Base-by-base conservation (phyloP, 2,329 filamentous ascomycete genomes). In the Sporothrix protearum region DNA sequence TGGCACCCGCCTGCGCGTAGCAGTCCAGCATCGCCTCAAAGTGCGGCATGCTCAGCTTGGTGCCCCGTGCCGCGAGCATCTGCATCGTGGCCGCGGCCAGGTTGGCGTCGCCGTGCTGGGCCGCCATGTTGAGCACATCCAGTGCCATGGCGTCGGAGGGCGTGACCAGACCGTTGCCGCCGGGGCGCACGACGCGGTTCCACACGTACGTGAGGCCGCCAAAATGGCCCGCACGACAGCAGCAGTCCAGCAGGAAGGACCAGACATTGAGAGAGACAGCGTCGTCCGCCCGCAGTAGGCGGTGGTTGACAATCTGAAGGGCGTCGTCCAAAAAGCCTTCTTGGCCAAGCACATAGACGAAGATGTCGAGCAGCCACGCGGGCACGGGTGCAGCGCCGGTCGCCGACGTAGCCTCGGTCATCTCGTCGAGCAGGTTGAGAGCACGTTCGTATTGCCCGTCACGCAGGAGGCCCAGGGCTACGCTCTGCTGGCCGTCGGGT, bases 391-490 rank as follows among this genome's bases (percentile, higher is more conserved):
- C 39, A 1, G 63, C 64, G 9, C 47, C 68, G 5, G 42, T 53
- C 1, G 76, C 76, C 0, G 87, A 82, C 2, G 84, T 82, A 66
- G 87, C 83, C 68, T 83, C 81, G 55, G 88, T 82, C 85, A 97
- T 88, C 28, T 86, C 81, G 49, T 92, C 89, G 55, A 97, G 80
- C 75, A 88, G 88, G 68, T 87, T 84, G 72, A 97, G 82, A 1
- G 93, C 94, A 74, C 94, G 82, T 81, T 98, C 96, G 74, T 93
- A 90, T 76, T 96, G 91, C 0, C 89, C 88, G 76, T 97, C 94
- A 25, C 94, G 87, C 47, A 98, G 83, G 72, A 96, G 81, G 0
- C 93, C 93, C 10, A 93, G 81, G 1, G 91, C 86, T 25, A 96
- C 84, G 77, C 87, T 88, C 76, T 92, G 87, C 78, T 87, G 87